Conservation (phyloP, 306 rosid species). For the Canavalia gladiata region DNA sequence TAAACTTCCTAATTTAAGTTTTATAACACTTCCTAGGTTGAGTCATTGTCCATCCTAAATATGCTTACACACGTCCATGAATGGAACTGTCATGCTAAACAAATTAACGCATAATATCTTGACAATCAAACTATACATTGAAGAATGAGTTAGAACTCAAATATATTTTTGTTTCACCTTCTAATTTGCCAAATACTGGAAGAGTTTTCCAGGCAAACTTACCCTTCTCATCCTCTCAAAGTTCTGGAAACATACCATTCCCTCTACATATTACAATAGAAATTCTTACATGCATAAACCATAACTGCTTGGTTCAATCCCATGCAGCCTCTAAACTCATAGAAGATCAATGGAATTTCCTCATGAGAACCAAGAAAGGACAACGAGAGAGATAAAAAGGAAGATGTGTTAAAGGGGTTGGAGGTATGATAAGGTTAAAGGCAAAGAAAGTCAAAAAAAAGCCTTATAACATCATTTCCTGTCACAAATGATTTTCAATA, state of each 20-base stretch:
- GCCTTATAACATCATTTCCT: too few species aligned
- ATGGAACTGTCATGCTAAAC: not conserved
- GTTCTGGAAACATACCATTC: not conserved
- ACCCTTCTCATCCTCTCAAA: not conserved
- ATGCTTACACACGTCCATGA: not conserved
- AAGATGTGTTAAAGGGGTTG: too few species aligned
- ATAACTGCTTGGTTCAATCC: conserved; percentile 4
- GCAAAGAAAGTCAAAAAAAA: too few species aligned
- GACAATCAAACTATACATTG: not conserved
- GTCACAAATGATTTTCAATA: not conserved
- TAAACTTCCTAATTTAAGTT: too few species aligned
- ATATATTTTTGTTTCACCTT: not conserved
- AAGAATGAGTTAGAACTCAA: not conserved
- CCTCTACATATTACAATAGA: not conserved
- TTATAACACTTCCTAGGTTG: not conserved
- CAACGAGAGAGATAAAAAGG: too few species aligned
- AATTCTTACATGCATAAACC: not conserved
- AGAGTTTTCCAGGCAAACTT: not conserved
- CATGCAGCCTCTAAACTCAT: not conserved
- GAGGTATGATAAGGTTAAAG: too few species aligned
- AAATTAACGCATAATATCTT: not conserved
- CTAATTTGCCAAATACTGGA: not conserved
- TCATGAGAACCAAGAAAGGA: too few species aligned
- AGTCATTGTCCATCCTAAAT: not conserved
- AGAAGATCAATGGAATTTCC: not conserved